Conservation (phyloP, 1,284 basidiomycete species). For the Agroathelia rolfsii region DNA sequence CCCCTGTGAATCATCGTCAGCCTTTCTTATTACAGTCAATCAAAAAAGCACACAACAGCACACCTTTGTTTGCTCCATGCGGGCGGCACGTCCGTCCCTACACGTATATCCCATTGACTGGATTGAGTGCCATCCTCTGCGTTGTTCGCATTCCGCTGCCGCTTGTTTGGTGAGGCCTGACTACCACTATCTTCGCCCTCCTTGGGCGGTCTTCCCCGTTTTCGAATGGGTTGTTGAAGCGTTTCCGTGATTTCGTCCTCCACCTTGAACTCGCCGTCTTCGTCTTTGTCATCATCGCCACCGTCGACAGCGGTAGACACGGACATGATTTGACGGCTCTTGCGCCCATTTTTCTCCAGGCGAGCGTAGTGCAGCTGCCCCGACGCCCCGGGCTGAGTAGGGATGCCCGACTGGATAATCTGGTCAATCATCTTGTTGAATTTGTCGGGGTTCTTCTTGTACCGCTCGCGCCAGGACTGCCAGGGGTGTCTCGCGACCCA, state of each 20-base stretch:
- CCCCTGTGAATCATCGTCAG: too few species aligned
- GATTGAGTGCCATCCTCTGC: slow-evolving; percentile 52
- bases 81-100: slow-evolving; percentile 53
- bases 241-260: slow-evolving; percentile 6
- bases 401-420: slow-evolving; percentile 60
- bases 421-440: slow-evolving; percentile 52
- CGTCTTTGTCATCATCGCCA: slow-evolving; percentile 16
- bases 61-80: slow-evolving; percentile 55
- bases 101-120: slow-evolving; percentile 52
- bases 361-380: slow-evolving; percentile 73
- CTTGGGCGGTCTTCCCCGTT: neutral
- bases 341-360: slow-evolving; percentile 54
- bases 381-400: slow-evolving; percentile 54
- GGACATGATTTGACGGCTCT: slow-evolving; percentile 42
- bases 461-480: slow-evolving; percentile 80
- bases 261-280: slow-evolving; percentile 15
- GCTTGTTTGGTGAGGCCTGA: neutral
- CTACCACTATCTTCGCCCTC: neutral
- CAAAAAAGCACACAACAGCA: too few species aligned
- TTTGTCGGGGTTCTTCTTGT: slow-evolving; percentile 66
- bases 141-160: slow-evolving; percentile 19
- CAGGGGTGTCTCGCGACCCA: slow-evolving; percentile 79
- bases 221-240: neutral
- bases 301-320: slow-evolving; percentile 21
- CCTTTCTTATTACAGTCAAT: too few species aligned